Conservation (phyloP, 148 eudicot species). For the Silene uniflora region DNA sequence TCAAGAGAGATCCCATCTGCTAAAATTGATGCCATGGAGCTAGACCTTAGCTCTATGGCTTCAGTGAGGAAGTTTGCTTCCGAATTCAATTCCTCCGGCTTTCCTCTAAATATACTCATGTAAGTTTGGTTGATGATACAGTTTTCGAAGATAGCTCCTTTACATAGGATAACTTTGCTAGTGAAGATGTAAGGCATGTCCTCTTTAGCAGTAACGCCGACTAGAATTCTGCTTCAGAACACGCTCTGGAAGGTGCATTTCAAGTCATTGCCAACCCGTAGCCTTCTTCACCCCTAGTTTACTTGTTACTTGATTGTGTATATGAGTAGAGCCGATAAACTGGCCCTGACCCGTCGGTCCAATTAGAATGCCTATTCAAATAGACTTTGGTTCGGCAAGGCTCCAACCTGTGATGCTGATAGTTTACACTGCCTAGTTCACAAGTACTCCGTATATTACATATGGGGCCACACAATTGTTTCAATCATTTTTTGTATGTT, state of each 20-base stretch:
- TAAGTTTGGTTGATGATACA: slow-evolving; percentile 28
- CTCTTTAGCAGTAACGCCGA: background rate
- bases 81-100: slow-evolving; percentile 39
- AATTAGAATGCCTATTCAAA: no score
- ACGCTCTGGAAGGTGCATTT: background rate
- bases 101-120: slow-evolving; percentile 57
- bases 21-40: slow-evolving; percentile 52
- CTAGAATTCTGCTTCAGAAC: background rate
- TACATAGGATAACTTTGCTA: background rate
- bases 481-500: background rate
- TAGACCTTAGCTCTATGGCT: slow-evolving; percentile 54
- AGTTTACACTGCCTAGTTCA: background rate
- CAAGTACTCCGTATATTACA: no score
- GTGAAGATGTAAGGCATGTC: no score
- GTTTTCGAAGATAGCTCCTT: background rate
- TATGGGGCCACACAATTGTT: no score
- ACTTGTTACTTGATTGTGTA: no score
- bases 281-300: background rate
- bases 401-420: background rate
- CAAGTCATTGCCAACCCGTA: background rate
- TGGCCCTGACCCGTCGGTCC: no score
- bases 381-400: no score
- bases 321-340: no score
- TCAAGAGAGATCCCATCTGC: slow-evolving; percentile 42
- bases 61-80: slow-evolving; percentile 57